Evolutionary conservation across 805 yeast species (phyloP), one percentile per base, ranked within the genome.

Genomic region (Yueomyces sinensis): DNA sequence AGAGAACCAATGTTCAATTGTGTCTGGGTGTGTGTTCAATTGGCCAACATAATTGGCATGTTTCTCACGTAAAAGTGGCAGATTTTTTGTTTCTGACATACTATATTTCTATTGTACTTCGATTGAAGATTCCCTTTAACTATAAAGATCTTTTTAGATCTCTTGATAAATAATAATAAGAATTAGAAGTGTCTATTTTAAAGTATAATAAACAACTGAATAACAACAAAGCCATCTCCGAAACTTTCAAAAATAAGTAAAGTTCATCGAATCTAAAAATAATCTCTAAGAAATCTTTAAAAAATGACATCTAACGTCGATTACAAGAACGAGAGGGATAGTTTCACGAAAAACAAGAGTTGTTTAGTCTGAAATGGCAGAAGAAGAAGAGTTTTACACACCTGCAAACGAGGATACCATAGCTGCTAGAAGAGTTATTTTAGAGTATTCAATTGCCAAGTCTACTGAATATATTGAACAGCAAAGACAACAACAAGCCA

Each of bases 321-420:
- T n/a, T n/a, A n/a, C n/a, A n/a, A n/a, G n/a, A n/a, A n/a, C n/a
- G n/a, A n/a, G n/a, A n/a, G n/a, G n/a, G n/a, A n/a, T n/a, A n/a
- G n/a, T n/a, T n/a, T n/a, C n/a, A n/a, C n/a, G n/a, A n/a, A n/a
- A n/a, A n/a, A n/a, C n/a, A n/a, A n/a, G n/a, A n/a, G n/a, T n/a
- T n/a, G n/a, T n/a, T n/a, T n/a, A n/a, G n/a, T n/a, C n/a, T n/a
- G n/a, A n/a, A n/a, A n/a, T n/a, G n/a, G n/a, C n/a, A n/a, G n/a
- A n/a, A 9, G 78, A 82, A 13, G 93, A 78, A 33, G 94, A 84
- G 39, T 86, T 80, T 48, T 84, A 74, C 47, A 84, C 95, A 0
- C 94, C 93, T 0, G 95, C 93, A 0, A 55, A 69, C 0, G 59
- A 57, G 3, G 70, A 63, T 5, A 54, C 87, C 9, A 56, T 66